Evolutionary conservation across 345 rosid genomes (phyloP), one percentile per base, ranked within the genome.

Genomic region (Aurinia saxatilis): DNA sequence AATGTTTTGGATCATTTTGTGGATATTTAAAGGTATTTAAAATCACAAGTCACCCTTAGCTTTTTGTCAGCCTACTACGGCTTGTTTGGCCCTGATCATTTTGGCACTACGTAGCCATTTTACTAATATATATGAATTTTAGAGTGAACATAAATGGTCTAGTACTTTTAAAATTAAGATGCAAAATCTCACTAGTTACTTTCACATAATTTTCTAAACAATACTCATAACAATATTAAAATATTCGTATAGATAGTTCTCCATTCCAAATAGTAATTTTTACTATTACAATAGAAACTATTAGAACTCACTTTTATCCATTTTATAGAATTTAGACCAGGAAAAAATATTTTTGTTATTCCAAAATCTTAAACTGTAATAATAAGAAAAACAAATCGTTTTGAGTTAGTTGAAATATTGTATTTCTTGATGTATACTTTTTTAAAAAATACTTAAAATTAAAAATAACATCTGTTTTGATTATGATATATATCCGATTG

Each of bases 1-100:
- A 63, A 61, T 36, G 63, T 61, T 19, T 25, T 45, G 67, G 61
- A 45, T 60, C 41, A 60, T 52, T 52, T 19, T 11, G 48, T 21
- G 45, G 61, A 54, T 27, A 27, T 44, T 52, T 52, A 44, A 57
- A 52, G 33, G 18, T 50, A 61, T 53, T 45, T 46, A 69, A 13
- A 18, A 52, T 27, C 62, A 53, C 73, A 53, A 53, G 56, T 61
- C 44, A 13, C 62, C 23, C 3, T 29, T 52, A 36, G 23, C 21
- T 51, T 52, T 21, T 14, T 53, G 67, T 60, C 61, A 52, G 39
- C 68, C 42, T 53, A 18, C 42, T 53, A 13, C 16, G 18, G 16
- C 21, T 62, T 38, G 50, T 30, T 54, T 53, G 51, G 51, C 45
- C 62, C 49, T 48, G 14, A 38, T 45, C 42, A 36, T 45, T 61